Conservation (phyloP, 805 yeast genomes). For the Pichia nakasei region DNA sequence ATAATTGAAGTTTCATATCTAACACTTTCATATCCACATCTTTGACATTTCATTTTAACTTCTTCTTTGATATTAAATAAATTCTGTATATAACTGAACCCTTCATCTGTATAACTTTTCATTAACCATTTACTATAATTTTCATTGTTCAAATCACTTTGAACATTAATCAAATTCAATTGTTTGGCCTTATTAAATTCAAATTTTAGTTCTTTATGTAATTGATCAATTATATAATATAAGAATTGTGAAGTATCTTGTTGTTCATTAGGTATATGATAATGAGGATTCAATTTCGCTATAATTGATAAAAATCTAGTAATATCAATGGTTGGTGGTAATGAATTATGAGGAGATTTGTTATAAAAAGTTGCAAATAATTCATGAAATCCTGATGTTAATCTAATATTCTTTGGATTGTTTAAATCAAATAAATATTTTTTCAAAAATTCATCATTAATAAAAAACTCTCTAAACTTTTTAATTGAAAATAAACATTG, state of each 20-base stretch:
- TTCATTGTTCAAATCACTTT: slow-evolving; percentile 29
- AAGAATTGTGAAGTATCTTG: slow-evolving; percentile 78
- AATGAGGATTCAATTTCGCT: slow-evolving; percentile 53
- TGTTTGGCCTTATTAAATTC: slow-evolving; percentile 2
- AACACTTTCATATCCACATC: slow-evolving; percentile 53
- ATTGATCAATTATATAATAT: slow-evolving; percentile 52
- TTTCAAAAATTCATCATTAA: slow-evolving; percentile 23
- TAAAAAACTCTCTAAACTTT: slow-evolving; percentile 41
- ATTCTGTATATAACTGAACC: slow-evolving; percentile 57
- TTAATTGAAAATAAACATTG: slow-evolving; percentile 57
- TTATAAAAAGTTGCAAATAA: slow-evolving; percentile 47
- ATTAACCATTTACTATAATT: slow-evolving; percentile 53
- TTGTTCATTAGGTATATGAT: slow-evolving; percentile 63
- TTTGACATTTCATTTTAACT: slow-evolving; percentile 50
- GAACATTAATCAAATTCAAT: slow-evolving; percentile 3
- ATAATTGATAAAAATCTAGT: slow-evolving; percentile 41
- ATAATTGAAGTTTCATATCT: slow-evolving; percentile 36
- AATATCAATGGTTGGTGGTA: slow-evolving; percentile 54
- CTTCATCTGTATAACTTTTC: slow-evolving; percentile 41
- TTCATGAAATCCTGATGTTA: slow-evolving; percentile 43
- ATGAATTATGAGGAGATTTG: slow-evolving; percentile 32
- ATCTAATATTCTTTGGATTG: slow-evolving; percentile 4
- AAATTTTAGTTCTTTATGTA: slow-evolving; percentile 53
- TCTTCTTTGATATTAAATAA: slow-evolving; percentile 69
- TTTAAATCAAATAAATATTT: slow-evolving; percentile 14